Evolutionary conservation across 208 protist species (phyloP).

Genomic region (Endotrypanum monterogeii): DNA sequence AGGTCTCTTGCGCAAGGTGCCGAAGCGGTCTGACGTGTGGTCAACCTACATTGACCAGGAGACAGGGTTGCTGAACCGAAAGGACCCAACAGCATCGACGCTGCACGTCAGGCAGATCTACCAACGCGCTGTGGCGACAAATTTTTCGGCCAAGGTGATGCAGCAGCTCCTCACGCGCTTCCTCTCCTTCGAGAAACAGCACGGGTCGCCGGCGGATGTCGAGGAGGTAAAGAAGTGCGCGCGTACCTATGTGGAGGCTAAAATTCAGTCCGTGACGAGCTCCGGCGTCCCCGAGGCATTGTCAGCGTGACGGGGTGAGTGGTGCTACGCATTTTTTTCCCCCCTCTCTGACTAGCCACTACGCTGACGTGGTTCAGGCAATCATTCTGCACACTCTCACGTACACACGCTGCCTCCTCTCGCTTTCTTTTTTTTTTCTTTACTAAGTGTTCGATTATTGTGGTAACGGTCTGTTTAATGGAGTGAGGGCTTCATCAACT

Average conservation of each 20-base stretch:
- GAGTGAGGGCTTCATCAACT: no score
- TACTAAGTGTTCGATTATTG: no score
- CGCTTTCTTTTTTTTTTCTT: background rate
- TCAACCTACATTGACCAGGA: slow-evolving; percentile 91
- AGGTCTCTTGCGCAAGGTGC: slow-evolving; percentile 80
- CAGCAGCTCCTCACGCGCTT: slow-evolving; percentile 96
- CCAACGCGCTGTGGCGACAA: slow-evolving; percentile 81
- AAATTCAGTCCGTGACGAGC: slow-evolving; percentile 66
- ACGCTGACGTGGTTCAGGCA: background rate
- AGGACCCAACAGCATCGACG: slow-evolving; percentile 41
- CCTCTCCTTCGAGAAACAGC: slow-evolving; percentile 95
- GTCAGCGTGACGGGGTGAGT: background rate
- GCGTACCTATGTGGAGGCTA: slow-evolving; percentile 92
- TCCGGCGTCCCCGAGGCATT: slow-evolving; percentile 17
- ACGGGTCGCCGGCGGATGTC: slow-evolving; percentile 80
- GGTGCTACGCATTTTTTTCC: background rate
- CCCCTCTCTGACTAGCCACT: background rate
- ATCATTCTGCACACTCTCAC: background rate
- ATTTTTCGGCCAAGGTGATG: slow-evolving; percentile 86
- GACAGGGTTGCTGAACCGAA: slow-evolving; percentile 60
- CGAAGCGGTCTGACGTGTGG: slow-evolving; percentile 92
- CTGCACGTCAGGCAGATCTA: slow-evolving; percentile 70
- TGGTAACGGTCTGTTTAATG: no score
- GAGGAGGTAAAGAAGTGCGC: slow-evolving; percentile 95
- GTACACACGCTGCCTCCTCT: background rate